Evolutionary conservation across 495 filamentous ascomycete genomes (phyloP).

Genomic region (Hypomontagnella submonticulosa): DNA sequence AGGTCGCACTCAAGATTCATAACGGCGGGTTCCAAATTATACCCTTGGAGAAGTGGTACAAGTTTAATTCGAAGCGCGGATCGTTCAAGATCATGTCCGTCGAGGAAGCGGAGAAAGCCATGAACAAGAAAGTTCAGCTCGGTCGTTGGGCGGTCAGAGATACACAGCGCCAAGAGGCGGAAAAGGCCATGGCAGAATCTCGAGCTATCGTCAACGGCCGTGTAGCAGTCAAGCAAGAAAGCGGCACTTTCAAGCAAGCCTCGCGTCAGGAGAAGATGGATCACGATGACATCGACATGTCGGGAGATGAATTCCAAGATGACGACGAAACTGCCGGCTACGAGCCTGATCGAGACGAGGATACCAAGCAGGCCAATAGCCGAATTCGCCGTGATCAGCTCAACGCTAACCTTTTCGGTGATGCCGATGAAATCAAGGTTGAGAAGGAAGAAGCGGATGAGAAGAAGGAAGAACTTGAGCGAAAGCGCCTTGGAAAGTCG

Average conservation of each 20-base stretch:
- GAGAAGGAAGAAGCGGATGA: slow-evolving; percentile 80
- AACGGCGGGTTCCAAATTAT: slow-evolving; percentile 80
- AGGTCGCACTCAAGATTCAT: slow-evolving; percentile 78
- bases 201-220: slow-evolving; percentile 57
- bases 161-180: slow-evolving; percentile 64
- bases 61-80: slow-evolving; percentile 79
- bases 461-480: slow-evolving; percentile 72
- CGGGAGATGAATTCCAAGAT: slow-evolving; percentile 64
- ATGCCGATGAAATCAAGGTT: slow-evolving; percentile 86
- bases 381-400: slow-evolving; percentile 88
- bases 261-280: slow-evolving; percentile 64
- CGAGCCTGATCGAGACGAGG: slow-evolving; percentile 84
- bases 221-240: slow-evolving; percentile 63
- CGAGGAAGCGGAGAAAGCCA: slow-evolving; percentile 85
- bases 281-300: slow-evolving; percentile 69
- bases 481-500: slow-evolving; percentile 75
- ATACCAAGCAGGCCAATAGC: slow-evolving; percentile 85
- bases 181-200: slow-evolving; percentile 60
- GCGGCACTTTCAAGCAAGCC: slow-evolving; percentile 60
- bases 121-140: slow-evolving; percentile 75
- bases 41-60: slow-evolving; percentile 95
- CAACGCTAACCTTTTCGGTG: slow-evolving; percentile 84
- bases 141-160: slow-evolving; percentile 83
- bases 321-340: slow-evolving; percentile 88
- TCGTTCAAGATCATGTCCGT: slow-evolving; percentile 82